A percentile compares a stretch with the other conserved stretches of the same genome.
phyloP scores from a whole-genome alignment of 2,329 filamentous ascomycete species.

The Erysiphe pulchra region DNA sequence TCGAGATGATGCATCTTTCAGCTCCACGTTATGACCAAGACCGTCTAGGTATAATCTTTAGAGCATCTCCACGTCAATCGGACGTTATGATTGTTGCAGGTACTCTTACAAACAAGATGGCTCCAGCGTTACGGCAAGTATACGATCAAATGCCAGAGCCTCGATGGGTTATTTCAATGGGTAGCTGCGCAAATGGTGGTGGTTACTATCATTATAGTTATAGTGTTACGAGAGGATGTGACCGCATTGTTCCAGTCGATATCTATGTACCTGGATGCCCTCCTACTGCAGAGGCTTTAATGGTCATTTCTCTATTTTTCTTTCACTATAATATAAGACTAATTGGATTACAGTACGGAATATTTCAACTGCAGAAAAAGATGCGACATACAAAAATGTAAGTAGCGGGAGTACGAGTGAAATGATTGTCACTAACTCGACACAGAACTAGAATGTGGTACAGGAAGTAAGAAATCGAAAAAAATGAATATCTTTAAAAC shows the following conservation, averaged over 20 bases:
- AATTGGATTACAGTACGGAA: conserved; percentile 19
- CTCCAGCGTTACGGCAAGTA: conserved; percentile 64
- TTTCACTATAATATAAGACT: not conserved
- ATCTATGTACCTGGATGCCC: conserved; percentile 57
- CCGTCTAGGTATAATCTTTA: conserved; percentile 72
- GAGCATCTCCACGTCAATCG: conserved; percentile 63
- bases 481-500: no score
- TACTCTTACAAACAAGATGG: conserved; percentile 92
- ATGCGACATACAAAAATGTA: conserved; percentile 20
- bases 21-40: conserved; percentile 78
- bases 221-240: conserved; percentile 47
- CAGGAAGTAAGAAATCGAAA: conserved; percentile 18
- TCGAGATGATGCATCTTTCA: conserved; percentile 85
- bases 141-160: conserved; percentile 94
- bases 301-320: conserved; percentile 6
- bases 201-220: conserved; percentile 79
- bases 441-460: conserved; percentile 23
- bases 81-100: conserved; percentile 89
- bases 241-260: conserved; percentile 55
- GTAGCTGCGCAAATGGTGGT: conserved; percentile 60
- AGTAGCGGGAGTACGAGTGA: not conserved
- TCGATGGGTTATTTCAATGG: conserved; percentile 66
- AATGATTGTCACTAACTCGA: conserved; percentile 4
- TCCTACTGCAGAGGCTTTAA: conserved; percentile 33
- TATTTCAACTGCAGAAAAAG: conserved; percentile 54